Evolutionary conservation across 2,329 filamentous ascomycete species (phyloP).

Genomic region (Alternaria burnsii): DNA sequence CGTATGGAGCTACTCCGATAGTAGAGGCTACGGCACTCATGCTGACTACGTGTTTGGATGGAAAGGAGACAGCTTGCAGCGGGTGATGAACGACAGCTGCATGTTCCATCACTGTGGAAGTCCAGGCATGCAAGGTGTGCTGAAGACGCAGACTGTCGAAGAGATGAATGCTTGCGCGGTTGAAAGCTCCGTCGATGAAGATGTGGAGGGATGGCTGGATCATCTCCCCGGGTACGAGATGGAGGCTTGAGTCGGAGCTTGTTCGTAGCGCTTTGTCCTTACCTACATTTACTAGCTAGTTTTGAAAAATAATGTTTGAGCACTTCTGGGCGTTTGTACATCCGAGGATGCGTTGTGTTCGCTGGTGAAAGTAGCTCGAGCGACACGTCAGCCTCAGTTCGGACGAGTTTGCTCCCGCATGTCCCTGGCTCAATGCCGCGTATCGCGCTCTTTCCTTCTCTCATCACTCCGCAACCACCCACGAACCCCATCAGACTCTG

Average conservation of each 20-base stretch:
- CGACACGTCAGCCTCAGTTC: background rate
- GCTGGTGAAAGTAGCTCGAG: background rate
- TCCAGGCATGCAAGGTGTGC: conserved; percentile 26
- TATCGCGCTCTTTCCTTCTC: background rate
- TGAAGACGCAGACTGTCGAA: conserved; percentile 29
- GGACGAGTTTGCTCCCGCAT: background rate
- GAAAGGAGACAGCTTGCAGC: conserved; percentile 41
- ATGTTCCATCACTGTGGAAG: conserved; percentile 35
- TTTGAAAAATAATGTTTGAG: background rate
- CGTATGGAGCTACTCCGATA: conserved; percentile 20
- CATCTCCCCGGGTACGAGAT: conserved; percentile 20
- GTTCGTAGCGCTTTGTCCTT: background rate
- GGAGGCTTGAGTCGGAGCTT: background rate
- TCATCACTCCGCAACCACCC: background rate
- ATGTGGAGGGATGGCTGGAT: conserved; percentile 29
- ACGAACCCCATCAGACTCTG: background rate
- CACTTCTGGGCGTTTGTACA: background rate
- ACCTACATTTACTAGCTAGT: background rate
- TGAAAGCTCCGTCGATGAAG: conserved; percentile 20
- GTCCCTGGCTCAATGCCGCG: background rate
- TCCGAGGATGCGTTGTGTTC: background rate
- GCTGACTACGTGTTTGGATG: conserved; percentile 39
- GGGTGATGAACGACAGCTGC: conserved; percentile 33
- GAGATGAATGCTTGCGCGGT: conserved; percentile 33
- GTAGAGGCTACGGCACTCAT: conserved; percentile 36